phyloP scores from a whole-genome alignment of 805 yeast species.

The Zygosaccharomyces kombuchaensis region DNA sequence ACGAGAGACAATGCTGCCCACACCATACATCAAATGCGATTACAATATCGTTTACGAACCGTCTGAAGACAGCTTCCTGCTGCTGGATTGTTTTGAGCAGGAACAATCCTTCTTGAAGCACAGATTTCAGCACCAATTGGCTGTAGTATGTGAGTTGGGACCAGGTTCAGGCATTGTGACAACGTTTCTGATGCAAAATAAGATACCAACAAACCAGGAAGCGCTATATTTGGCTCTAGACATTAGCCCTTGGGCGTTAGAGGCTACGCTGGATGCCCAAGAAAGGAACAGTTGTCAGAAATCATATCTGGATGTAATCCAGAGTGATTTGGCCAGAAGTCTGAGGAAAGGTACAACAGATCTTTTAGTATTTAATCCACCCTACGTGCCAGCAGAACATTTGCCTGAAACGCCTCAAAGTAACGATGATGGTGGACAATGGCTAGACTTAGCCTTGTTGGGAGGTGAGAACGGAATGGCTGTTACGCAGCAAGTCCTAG shows the following conservation, averaged over 20 bases:
- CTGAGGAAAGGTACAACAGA: conserved; percentile 52
- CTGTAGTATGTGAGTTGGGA: conserved; percentile 78
- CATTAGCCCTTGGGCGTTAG: conserved; percentile 73
- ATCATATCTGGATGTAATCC: conserved; percentile 43
- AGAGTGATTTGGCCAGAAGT: conserved; percentile 53
- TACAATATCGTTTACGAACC: conserved; percentile 87
- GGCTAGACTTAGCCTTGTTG: conserved; percentile 86
- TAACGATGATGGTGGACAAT: conserved; percentile 46
- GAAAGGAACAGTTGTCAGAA: conserved; percentile 30
- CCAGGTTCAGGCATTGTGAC: conserved; percentile 89
- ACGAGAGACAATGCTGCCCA: conserved; percentile 58
- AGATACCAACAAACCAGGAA: conserved; percentile 37
- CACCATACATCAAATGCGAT: conserved; percentile 64
- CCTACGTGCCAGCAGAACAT: conserved; percentile 85
- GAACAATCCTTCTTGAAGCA: conserved; percentile 40
- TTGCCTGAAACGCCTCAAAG: conserved; percentile 58
- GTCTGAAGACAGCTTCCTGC: conserved; percentile 83
- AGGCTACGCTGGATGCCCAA: conserved; percentile 45
- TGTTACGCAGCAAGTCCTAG: conserved; percentile 63
- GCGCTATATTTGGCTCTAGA: conserved; percentile 68
- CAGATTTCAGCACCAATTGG: conserved; percentile 34
- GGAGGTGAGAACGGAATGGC: conserved; percentile 94
- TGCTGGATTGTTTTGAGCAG: conserved; percentile 74
- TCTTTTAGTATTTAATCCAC: conserved; percentile 85
- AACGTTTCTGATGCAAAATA: conserved; percentile 58